Base-by-base conservation (phyloP, 495 filamentous ascomycete species). In the Hypoxylon perforatum region DNA sequence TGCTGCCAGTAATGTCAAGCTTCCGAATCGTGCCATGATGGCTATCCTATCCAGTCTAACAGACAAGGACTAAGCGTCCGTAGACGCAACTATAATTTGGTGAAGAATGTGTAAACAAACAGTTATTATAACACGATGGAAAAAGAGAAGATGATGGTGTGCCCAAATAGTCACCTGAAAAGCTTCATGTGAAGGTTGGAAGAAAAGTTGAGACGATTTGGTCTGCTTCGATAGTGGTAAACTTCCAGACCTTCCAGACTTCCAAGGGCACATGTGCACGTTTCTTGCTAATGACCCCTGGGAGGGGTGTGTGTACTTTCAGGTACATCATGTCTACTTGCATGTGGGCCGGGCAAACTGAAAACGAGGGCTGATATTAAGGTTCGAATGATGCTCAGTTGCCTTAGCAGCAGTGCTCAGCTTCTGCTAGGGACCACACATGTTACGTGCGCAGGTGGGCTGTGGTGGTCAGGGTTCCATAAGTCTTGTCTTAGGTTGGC, bases 1-100 rank as follows among this genome's bases (percentile, higher is more conserved):
- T 11, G 62, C 66, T 9, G 60, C 66, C 23, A 72, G 55, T 19
- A 76, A 25, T 25, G 46, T 49, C 53, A 66, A 51, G 44, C 50
- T 61, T 23, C 64, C 61, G 11, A 70, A 49, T 46, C 54, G 57
- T 28, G 63, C 54, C 57, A 66, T 64, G 65, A 71, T 71, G 28
- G 52, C 42, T 55, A 49, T 55, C 21, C 42, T 55, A 49, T 55
- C 21, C 36, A 46, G 44, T 17, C 36, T 45, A 11, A 15, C 38
- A 23, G n/a, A 21, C 44, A 12, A 23, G 42, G n/a, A 52, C 56
- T 48, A 61, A 39, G 52, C 54, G 44, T 48, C 45, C 36, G 30
- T 41, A 19, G 22, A 57, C 66, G 58, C 58, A 45, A 50, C 55
- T n/a, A 22, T 50, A 28, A 18, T 39, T 44, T 19, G 30, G 11